Evolutionary conservation across 2,329 filamentous ascomycete genomes (phyloP), one percentile per base, ranked within the genome.

Genomic region (Cercospora sp.): DNA sequence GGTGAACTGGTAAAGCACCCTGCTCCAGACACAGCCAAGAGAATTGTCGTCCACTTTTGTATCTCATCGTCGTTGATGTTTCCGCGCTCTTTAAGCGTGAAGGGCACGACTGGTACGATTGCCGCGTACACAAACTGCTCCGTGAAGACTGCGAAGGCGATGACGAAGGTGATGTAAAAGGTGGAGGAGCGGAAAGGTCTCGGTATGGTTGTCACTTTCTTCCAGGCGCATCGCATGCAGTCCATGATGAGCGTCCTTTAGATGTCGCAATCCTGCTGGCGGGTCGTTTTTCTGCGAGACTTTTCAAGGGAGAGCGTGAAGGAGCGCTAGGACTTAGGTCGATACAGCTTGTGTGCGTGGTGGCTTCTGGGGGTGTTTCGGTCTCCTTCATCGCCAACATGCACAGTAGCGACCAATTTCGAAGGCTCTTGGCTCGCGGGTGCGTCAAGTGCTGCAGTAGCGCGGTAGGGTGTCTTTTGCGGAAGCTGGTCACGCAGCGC

Each of bases 11-110:
- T 80, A n/a, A 91, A 82, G 4, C 92, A 80, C 3, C 88, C 85
- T 1, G 85, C 88, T 57, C 88, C 90, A 75, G 92, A 92, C 18
- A 88, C 85, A 3, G 89, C 88, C 0, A 93, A 81, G 1, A 92
- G 82, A 12, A 91, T 84, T 0, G 89, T 89, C 1, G 88, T 87
- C 89, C 89, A 92, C 73, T 82, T 83, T 78, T 92, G 90, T 1
- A 89, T 85, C 7, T 61, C 49, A 24, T 64, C 51, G 21, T 66
- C 63, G 2, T 58, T 32, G 5, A 71, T 63, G 37, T 68, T 61
- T 34, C 37, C 60, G n/a, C 57, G 65, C 10, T 69, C 57, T 32
- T 63, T 21, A 24, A 73, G 49, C 21, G 69, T 65, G 53, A 69
- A 70, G 4, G 71, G 70, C n/a, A 65, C 66, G n/a, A 73, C 67